A percentile compares a stretch with the other conserved stretches of the same genome.
Evolutionary conservation across 129 eudicot species (phyloP).

Genomic region (Lonicera japonica): DNA sequence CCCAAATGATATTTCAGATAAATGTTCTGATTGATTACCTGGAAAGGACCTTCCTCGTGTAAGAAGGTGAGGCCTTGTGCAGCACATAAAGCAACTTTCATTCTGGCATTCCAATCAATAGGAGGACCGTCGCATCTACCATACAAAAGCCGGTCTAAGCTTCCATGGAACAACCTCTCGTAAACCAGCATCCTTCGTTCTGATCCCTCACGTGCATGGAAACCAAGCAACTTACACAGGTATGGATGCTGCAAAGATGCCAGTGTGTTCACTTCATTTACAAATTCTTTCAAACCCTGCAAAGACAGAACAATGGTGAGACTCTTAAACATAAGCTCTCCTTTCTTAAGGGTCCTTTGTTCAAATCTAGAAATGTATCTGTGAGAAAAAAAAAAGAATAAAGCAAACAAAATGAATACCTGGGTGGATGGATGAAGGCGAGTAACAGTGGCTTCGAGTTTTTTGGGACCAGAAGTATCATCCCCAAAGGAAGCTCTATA

Average conservation of each 20-base stretch:
- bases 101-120: constrained; percentile 88
- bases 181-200: constrained; percentile 78
- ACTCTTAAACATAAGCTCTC: too few relatives aligned
- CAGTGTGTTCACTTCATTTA: constrained; percentile 68
- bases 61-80: constrained; percentile 94
- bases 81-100: constrained; percentile 94
- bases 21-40: constrained; percentile 44
- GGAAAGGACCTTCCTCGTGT: constrained; percentile 98
- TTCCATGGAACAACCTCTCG: constrained; percentile 84
- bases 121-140: constrained; percentile 94
- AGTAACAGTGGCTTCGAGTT: constrained; percentile 84
- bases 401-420: constrained; percentile 27
- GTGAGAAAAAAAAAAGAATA: too few relatives aligned
- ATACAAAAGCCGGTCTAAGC: constrained; percentile 77
- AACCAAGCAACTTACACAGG: constrained; percentile 81
- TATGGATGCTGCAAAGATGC: constrained; percentile 73
- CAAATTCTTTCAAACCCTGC: constrained; percentile 80
- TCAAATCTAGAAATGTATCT: too few relatives aligned
- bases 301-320: constrained; percentile 2
- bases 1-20: too few relatives aligned
- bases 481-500: constrained; percentile 76
- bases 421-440: constrained; percentile 76
- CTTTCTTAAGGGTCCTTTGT: too few relatives aligned
- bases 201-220: constrained; percentile 84
- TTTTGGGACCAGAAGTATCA: constrained; percentile 42